A percentile compares a stretch with the other conserved stretches of the same genome.
phyloP scores from a whole-genome alignment of 352 stramenopile genomes.

The Pythium periplocum region DNA sequence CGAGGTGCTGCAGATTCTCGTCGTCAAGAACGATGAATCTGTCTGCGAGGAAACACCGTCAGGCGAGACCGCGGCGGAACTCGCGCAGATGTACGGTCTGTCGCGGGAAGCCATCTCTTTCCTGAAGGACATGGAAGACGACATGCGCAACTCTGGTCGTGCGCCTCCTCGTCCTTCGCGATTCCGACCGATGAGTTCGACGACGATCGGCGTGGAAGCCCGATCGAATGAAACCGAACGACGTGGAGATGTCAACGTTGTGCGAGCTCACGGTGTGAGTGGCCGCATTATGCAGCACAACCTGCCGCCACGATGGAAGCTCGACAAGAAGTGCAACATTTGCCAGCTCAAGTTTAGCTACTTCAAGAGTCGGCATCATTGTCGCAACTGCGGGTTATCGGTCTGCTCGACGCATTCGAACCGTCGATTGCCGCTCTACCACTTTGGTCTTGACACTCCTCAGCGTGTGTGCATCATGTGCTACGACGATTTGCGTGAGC shows the following conservation, averaged over 20 bases:
- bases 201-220: background rate
- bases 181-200: constrained; percentile 31
- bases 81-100: constrained; percentile 49
- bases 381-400: constrained; percentile 81
- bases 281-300: constrained; percentile 12
- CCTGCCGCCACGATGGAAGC: constrained; percentile 61
- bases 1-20: constrained; percentile 56
- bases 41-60: constrained; percentile 66
- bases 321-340: constrained; percentile 76
- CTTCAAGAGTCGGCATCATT: constrained; percentile 85
- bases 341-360: constrained; percentile 85
- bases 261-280: constrained; percentile 10
- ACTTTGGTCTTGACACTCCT: constrained; percentile 48
- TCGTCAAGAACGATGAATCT: constrained; percentile 35
- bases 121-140: constrained; percentile 34
- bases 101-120: constrained; percentile 44
- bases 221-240: constrained; percentile 4
- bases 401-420: constrained; percentile 83
- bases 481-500: constrained; percentile 71
- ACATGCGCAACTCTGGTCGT: constrained; percentile 35
- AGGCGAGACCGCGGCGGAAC: constrained; percentile 64
- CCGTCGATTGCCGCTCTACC: constrained; percentile 52
- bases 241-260: constrained; percentile 9
- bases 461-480: constrained; percentile 79
- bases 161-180: constrained; percentile 40